A percentile compares a stretch with the other conserved stretches of the same genome.
These are phyloP conservation scores for Colletotrichum tamarilloi DNA, from an alignment of 2,329 filamentous ascomycete genomes.

Conservation along the genomic window DNA sequence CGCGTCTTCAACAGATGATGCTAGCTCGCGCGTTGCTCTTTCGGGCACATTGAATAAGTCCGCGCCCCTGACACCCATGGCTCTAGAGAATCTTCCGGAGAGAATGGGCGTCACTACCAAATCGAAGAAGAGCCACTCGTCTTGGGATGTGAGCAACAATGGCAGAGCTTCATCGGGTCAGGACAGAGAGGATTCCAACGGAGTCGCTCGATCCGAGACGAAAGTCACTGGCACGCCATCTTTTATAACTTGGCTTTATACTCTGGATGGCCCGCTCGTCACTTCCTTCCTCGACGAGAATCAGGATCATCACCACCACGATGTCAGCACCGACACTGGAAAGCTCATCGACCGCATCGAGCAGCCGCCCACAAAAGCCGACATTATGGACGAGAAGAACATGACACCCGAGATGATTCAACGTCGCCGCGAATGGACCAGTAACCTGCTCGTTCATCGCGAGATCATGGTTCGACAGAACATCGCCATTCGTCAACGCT, in stretches of 20 bases:
- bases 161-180: neutral
- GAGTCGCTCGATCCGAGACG: too few relatives aligned
- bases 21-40: neutral
- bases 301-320: slow-evolving; percentile 40
- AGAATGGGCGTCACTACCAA: neutral
- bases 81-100: neutral
- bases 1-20: neutral
- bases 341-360: slow-evolving; percentile 45
- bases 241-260: slow-evolving; percentile 10
- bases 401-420: slow-evolving; percentile 26
- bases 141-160: slow-evolving; percentile 26
- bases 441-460: slow-evolving; percentile 29
- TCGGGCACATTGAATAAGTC: neutral
- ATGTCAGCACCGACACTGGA: slow-evolving; percentile 52
- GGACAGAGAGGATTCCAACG: neutral
- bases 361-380: slow-evolving; percentile 45
- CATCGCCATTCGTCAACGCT: slow-evolving; percentile 1
- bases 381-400: slow-evolving; percentile 26
- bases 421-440: slow-evolving; percentile 39
- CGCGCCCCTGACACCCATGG: neutral
- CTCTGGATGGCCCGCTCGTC: neutral
- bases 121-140: slow-evolving; percentile 21
- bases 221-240: neutral
- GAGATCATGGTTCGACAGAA: slow-evolving; percentile 20
- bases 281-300: slow-evolving; percentile 16